Base-by-base conservation (phyloP, 2,329 filamentous ascomycete genomes). In the Huntiella decipiens region DNA sequence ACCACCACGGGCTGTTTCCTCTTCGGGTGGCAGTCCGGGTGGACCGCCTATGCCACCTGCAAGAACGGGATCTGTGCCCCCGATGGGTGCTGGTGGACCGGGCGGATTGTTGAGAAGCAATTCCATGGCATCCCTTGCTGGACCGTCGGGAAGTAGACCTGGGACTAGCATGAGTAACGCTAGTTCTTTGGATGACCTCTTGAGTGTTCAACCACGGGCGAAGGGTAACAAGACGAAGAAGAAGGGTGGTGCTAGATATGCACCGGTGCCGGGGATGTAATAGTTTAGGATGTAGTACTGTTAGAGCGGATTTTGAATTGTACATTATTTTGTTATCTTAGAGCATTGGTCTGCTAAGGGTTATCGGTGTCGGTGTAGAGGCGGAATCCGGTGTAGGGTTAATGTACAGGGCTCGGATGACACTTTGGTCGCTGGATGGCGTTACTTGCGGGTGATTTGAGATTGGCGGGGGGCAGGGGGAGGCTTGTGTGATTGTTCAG, bases 101-200 rank as follows among this genome's bases (percentile, higher is more conserved):
- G 38, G 32, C 22, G 33, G n/a, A 4, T 36, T 50, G 49, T 45
- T 45, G 11, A 44, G 47, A 15, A 46, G 47, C 15, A 34, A 34
- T 5, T 45, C 43, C 8, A 49, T 46, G 47, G 47, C 47, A 15
- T 45, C 34, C 34, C 34, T 49, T 22, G 32, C 22, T 6, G 38
- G 40, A 12, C 31, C 41, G 11, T 78, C 77, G 8, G 74, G 76
- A 3, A 78, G 74, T 56, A 67, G 82, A 51, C 86, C 86, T 4
- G 62, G 74, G 4, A 93, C 85, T 3, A 80, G 82, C 51, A 77
- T 94, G 70, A 92, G 84, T 61, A 85, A 84, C 57, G 84, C 85
- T n/a, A 92, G 79, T 61, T 91, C 82, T 54, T 92, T 98, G 57
- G 91, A 98, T 55, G 91, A 98, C 59, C 66, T 98, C 51, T 66